Evolutionary conservation across 2,329 filamentous ascomycete species (phyloP), one percentile per base, ranked within the genome.

Genomic region (Exophiala mesophila): DNA sequence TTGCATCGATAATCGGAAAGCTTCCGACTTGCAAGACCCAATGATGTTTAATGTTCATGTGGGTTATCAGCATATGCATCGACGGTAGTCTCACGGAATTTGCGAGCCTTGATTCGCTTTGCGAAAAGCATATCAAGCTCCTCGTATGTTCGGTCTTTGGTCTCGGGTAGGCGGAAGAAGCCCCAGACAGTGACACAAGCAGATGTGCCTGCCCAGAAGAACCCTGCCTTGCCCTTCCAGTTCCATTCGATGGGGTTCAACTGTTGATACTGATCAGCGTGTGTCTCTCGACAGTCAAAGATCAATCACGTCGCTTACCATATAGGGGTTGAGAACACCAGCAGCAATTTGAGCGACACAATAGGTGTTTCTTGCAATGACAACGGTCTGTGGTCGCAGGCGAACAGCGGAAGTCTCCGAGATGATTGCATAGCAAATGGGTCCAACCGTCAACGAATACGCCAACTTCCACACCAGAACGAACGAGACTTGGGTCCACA

Each of bases 321-420:
- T 58, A 19, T 57, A 57, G 2, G 58, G 55, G 5, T 54, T 50
- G 8, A 64, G 42, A 1, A 60, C 54, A 15, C 66, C 74, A 43
- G 65, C 68, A 12, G 67, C 50, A 23, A 78, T 72, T 31, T 67
- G 66, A 9, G 60, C 55, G 3, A 75, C 57, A 46, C 78, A 73
- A 57, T 76, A 78, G 9, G 66, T 55, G 31, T 64, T 68, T 12
- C 74, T 67, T 0, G 72, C 73, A n/a, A 78, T 59, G 6, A 71
- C 72, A 10, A 77, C 70, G 1, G 73, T 74, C 61, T 76, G 71
- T 12, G 69, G 64, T 40, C 74, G 72, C 20, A 78, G 68, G 6
- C 74, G 66, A 1, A 70, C 71, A 0, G 73, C 74, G 0, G 72
- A 73, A 3, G 73, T 65, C 49, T 78, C 75, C 0, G 73, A 69